phyloP scores from a whole-genome alignment of 2,329 filamentous ascomycete species.

The Talaromyces funiculosus region DNA sequence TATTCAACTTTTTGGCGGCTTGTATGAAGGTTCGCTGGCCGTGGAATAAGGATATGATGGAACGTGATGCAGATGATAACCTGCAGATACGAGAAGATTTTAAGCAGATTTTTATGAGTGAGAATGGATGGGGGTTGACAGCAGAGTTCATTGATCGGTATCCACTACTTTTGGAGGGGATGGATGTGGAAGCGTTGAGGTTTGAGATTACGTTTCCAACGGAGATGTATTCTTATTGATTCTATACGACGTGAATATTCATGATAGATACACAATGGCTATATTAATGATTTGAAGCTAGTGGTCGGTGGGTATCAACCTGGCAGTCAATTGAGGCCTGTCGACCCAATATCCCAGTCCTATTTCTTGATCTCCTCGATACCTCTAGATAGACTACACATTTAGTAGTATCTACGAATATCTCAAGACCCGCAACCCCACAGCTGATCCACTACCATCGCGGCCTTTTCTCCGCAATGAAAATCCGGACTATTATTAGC shows the following conservation, averaged over 20 bases:
- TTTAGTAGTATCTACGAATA: too few relatives aligned
- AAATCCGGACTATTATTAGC: too few relatives aligned
- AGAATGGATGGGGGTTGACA: constrained; percentile 22
- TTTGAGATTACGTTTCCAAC: constrained; percentile 10
- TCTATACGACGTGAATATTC: neutral
- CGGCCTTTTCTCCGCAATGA: too few relatives aligned
- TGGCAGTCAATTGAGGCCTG: neutral
- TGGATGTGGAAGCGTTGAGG: constrained; percentile 16
- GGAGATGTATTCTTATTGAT: constrained; percentile 8
- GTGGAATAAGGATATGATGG: constrained; percentile 21
- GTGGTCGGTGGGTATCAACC: too few relatives aligned
- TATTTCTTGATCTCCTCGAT: too few relatives aligned
- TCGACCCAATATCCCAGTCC: too few relatives aligned
- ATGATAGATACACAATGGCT: neutral
- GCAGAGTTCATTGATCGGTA: constrained; percentile 22
- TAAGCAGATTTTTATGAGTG: constrained; percentile 19
- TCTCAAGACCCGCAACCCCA: too few relatives aligned
- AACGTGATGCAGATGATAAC: constrained; percentile 19
- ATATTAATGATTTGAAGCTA: neutral
- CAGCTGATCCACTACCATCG: too few relatives aligned
- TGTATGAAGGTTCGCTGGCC: constrained; percentile 25
- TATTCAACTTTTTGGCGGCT: constrained; percentile 9
- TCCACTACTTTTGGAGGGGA: constrained; percentile 20
- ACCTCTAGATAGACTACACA: too few relatives aligned
- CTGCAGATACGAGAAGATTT: constrained; percentile 18